Base-by-base conservation (phyloP, 345 rosid species). In the Xanthoceras sorbifolium region DNA sequence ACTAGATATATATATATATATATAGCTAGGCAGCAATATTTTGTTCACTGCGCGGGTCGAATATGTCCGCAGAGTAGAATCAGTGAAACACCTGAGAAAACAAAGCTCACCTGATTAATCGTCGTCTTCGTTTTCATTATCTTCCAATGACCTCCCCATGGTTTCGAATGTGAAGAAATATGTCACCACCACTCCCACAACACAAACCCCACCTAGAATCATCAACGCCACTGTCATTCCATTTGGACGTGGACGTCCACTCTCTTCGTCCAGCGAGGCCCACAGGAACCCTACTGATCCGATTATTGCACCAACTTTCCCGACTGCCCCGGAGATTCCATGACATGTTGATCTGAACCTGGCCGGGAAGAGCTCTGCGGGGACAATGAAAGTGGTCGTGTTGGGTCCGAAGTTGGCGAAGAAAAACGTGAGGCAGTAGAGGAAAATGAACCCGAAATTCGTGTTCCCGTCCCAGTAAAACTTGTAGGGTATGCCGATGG, bases 361-460 rank as follows among this genome's bases (percentile, higher is more conserved):
- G 0, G 98, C 91, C 2, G 98, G 98, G 50, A 93, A 93, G 25
- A 91, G 90, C 65, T 93, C 97, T 0, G 97, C 97, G 0, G 98
- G 98, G 50, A 90, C 85, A 0, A 93, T 90, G 70, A 91, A 93
- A 0, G 98, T 91, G 3, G 97, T 91, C 1, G 94, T 85, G 74
- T 93, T 93, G 6, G 97, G 98, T 50, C 98, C 98, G 42, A 90
- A 90, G 79, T 93, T 93, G 54, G 92, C 83, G 40, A 93, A 93
- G 90, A 93, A 93, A 82, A 89, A 91, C 0, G 88, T 82, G 8
- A 89, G 82, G 4, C 85, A 87, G 17, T 89, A 90, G 1, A 91
- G 76, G 66, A 84, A 32, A 68, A 90, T 67, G 73, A 93, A 91
- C 0, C 86, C 90, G 0, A 3, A 15, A 29, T 77, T 48, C 5